A percentile compares a stretch with the other conserved stretches of the same genome.
Evolutionary conservation across 176 grass and related monocot species (phyloP).

Genomic region (Puccinellia tenuiflora): DNA sequence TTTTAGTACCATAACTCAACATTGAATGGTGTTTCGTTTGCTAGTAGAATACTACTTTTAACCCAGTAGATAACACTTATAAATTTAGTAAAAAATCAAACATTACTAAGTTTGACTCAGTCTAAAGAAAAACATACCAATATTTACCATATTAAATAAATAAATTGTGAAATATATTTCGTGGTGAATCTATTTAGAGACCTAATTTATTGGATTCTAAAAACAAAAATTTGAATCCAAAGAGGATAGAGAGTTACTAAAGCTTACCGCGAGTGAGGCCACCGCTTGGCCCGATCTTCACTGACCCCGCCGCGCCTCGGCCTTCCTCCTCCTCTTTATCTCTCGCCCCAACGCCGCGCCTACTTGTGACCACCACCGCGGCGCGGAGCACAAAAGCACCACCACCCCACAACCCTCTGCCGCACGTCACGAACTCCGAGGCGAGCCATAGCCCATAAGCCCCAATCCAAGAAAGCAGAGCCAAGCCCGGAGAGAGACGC

Average conservation of each 20-base stretch:
- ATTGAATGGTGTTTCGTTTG: no score
- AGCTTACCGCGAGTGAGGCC: conserved; percentile 38
- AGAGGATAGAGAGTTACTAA: not conserved
- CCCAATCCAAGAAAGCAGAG: conserved; percentile 22
- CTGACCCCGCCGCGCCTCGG: conserved; percentile 25
- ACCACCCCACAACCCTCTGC: conserved; percentile 17
- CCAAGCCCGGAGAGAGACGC: not conserved
- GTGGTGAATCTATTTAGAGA: no score
- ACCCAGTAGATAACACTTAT: no score
- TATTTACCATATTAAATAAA: no score
- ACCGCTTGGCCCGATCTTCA: not conserved
- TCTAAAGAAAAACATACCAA: no score
- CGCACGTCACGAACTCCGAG: conserved; percentile 39
- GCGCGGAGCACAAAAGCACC: conserved; percentile 48
- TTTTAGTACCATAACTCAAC: no score
- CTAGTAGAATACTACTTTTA: no score
- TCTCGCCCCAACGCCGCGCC: conserved; percentile 41
- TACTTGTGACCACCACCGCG: conserved; percentile 41
- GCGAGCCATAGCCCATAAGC: not conserved
- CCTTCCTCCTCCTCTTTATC: conserved; percentile 23
- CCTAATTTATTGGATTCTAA: no score
- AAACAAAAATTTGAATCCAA: no score
- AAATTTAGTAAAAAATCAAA: no score
- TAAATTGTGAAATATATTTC: no score
- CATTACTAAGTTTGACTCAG: no score